These are phyloP conservation scores for Vigna nakashimae DNA, from an alignment of 306 rosid genomes.

Conservation along the genomic window DNA sequence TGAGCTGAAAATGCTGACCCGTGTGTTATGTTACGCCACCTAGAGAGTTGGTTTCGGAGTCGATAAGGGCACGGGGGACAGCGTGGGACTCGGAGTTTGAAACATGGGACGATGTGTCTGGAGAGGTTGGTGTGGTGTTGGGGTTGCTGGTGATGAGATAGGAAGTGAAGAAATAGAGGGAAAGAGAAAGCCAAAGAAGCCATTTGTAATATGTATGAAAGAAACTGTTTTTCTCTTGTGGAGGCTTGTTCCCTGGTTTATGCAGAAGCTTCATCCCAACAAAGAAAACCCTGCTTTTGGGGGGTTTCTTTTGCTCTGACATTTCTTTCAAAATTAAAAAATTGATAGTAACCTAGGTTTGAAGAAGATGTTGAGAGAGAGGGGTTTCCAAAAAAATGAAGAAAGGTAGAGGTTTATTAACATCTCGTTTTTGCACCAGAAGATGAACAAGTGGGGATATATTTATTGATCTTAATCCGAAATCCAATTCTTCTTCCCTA, in stretches of 20 bases:
- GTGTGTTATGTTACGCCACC: background rate
- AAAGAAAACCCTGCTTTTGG: conserved; percentile 68
- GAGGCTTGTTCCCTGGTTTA: conserved; percentile 58
- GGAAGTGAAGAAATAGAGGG: conserved; percentile 81
- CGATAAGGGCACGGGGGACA: background rate
- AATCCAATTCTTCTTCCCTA: background rate
- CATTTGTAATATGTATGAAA: conserved; percentile 72
- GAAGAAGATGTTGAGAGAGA: conserved; percentile 48
- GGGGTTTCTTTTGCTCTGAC: conserved; percentile 55
- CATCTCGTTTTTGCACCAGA: conserved; percentile 53
- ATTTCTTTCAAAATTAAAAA: conserved; percentile 50
- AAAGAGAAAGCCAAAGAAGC: conserved; percentile 83
- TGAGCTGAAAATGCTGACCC: background rate
- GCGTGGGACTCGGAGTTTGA: conserved; percentile 57
- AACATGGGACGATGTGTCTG: conserved; percentile 45
- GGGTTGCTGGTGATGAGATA: conserved; percentile 61
- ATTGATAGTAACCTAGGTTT: background rate
- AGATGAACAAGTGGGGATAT: background rate
- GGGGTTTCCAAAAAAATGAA: conserved; percentile 59
- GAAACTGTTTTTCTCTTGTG: conserved; percentile 57
- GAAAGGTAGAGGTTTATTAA: background rate
- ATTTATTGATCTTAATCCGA: background rate
- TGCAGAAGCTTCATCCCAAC: conserved; percentile 80
- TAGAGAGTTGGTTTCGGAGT: background rate
- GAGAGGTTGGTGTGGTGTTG: background rate